Conservation (phyloP, 2,329 filamentous ascomycete genomes). For the Exophiala spinifera region DNA sequence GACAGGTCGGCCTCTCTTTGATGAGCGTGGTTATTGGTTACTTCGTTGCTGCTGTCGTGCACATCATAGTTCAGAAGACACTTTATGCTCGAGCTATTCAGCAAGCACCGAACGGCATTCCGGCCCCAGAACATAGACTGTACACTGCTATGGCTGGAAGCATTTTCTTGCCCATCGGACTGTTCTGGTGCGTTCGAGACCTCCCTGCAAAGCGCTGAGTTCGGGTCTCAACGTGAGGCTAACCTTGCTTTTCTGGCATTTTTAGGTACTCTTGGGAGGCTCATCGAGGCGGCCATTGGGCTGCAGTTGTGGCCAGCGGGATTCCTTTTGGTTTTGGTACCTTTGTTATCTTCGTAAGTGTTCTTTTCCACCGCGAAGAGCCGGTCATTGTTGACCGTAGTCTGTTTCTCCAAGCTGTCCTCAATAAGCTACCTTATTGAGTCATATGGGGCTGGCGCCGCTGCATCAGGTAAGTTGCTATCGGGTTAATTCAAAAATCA, state of each 20-base stretch:
- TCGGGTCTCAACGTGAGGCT: background rate
- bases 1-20: constrained; percentile 70
- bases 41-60: constrained; percentile 47
- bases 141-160: constrained; percentile 49
- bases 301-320: constrained; percentile 27
- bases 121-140: constrained; percentile 48
- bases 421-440: constrained; percentile 36
- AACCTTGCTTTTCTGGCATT: background rate
- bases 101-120: constrained; percentile 3
- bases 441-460: constrained; percentile 26
- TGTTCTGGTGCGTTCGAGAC: constrained; percentile 46
- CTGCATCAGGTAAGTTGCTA: constrained; percentile 23
- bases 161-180: constrained; percentile 43
- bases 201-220: background rate
- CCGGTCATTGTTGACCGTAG: background rate
- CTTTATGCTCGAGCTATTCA: constrained; percentile 20
- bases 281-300: constrained; percentile 39
- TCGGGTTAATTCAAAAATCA: background rate
- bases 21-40: constrained; percentile 75
- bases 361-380: background rate
- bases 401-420: constrained; percentile 39
- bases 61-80: constrained; percentile 17
- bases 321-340: constrained; percentile 27
- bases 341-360: constrained; percentile 23
- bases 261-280: constrained; percentile 42